Conservation (phyloP, 805 yeast species). For the Komagataella pseudopastoris region DNA sequence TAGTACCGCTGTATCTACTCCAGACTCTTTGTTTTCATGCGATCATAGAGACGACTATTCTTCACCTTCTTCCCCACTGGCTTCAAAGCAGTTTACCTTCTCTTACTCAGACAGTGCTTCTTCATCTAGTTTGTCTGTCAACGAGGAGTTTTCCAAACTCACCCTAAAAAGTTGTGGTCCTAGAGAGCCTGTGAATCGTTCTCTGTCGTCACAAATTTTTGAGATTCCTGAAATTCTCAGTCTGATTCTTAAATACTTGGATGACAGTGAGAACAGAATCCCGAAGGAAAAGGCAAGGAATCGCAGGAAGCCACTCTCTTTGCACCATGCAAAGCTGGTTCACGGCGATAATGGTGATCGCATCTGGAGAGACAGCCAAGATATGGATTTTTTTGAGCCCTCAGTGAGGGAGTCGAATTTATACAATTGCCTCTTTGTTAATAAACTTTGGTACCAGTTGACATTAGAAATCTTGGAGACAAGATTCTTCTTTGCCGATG, state of each 20-base stretch:
- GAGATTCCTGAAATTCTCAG: conserved; percentile 65
- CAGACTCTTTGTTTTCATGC: not conserved
- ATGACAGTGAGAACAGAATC: conserved; percentile 25
- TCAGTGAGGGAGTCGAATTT: conserved; percentile 19
- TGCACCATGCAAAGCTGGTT: conserved; percentile 53
- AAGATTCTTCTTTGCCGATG: conserved; percentile 40
- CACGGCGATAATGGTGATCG: conserved; percentile 31
- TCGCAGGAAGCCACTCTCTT: conserved; percentile 57
- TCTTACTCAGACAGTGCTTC: not conserved
- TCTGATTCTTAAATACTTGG: conserved; percentile 42
- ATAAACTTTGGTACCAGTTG: conserved; percentile 46
- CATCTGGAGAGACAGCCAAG: conserved; percentile 2
- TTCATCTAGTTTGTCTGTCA: not conserved
- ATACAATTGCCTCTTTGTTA: conserved; percentile 55
- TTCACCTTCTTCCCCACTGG: not conserved
- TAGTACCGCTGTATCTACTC: not conserved
- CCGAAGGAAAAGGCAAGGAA: conserved; percentile 50
- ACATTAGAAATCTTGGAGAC: conserved; percentile 42
- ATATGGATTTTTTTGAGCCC: conserved; percentile 1
- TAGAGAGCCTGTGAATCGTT: not conserved
- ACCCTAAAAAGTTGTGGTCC: not conserved
- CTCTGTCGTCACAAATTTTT: conserved; percentile 26
- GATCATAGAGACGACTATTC: not conserved
- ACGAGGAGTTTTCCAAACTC: not conserved
- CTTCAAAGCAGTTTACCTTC: not conserved